A percentile compares a stretch with the other conserved stretches of the same genome.
phyloP scores from a whole-genome alignment of 2,329 filamentous ascomycete species.

The Coniochaeta ligniaria region DNA sequence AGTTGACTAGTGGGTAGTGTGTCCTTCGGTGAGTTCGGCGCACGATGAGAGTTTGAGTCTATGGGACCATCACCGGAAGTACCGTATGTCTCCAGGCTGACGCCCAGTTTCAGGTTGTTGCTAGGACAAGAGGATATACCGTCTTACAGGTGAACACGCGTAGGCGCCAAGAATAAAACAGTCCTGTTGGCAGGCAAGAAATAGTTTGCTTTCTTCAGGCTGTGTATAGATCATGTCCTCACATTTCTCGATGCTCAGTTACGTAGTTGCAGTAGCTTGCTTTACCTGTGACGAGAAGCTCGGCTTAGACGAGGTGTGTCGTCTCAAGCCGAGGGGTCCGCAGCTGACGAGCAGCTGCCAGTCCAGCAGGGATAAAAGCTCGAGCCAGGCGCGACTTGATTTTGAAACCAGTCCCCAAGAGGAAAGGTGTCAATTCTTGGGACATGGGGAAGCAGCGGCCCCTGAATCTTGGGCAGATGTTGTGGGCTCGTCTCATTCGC shows the following conservation, averaged over 20 bases:
- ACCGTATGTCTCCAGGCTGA: background rate
- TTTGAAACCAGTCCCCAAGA: too few species aligned
- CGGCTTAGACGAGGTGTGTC: background rate
- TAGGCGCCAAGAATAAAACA: background rate
- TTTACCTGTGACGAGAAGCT: background rate
- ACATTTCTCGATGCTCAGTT: background rate
- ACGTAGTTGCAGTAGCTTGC: background rate
- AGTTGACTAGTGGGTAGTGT: background rate
- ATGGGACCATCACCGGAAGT: background rate
- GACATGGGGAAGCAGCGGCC: slow-evolving; percentile 11
- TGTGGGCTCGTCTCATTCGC: slow-evolving; percentile 3
- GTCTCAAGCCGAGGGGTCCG: background rate
- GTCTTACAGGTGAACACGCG: background rate
- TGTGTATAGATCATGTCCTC: background rate
- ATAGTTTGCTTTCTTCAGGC: background rate
- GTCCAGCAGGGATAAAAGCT: background rate
- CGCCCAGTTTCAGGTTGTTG: background rate
- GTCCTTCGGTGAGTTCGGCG: background rate
- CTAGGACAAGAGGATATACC: background rate
- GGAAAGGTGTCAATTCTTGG: too few species aligned
- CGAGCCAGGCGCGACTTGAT: slow-evolving; percentile 1
- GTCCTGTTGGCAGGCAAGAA: background rate
- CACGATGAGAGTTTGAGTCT: background rate
- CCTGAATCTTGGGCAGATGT: slow-evolving; percentile 11
- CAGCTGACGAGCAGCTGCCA: background rate